Evolutionary conservation across 129 eudicot genomes (phyloP).

Genomic region (Tagetes erecta): DNA sequence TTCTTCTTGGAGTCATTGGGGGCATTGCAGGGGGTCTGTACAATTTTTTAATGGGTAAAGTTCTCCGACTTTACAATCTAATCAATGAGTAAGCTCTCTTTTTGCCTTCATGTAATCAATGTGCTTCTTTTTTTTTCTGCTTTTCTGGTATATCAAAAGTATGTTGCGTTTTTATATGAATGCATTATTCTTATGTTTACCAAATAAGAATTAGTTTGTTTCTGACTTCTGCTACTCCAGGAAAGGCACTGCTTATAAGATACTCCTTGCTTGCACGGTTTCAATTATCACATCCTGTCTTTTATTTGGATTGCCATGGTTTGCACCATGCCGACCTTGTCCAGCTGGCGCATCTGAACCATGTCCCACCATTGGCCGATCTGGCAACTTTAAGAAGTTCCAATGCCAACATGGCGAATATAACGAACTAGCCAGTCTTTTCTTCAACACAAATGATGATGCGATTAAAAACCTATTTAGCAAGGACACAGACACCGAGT

Average conservation of each 20-base stretch:
- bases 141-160: slow-evolving; percentile 5
- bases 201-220: slow-evolving; percentile 4
- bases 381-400: slow-evolving; percentile 86
- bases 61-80: slow-evolving; percentile 64
- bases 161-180: slow-evolving; percentile 7
- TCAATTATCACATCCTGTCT: slow-evolving; percentile 81
- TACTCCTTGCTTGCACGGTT: slow-evolving; percentile 68
- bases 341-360: slow-evolving; percentile 71
- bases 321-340: slow-evolving; percentile 78
- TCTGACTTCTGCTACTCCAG: slow-evolving; percentile 40
- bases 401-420: slow-evolving; percentile 78
- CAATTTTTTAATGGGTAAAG: slow-evolving; percentile 62
- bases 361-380: slow-evolving; percentile 89
- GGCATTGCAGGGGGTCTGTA: slow-evolving; percentile 77
- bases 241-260: slow-evolving; percentile 59
- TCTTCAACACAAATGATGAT: slow-evolving; percentile 92
- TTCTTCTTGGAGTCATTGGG: slow-evolving; percentile 77
- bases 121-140: background rate
- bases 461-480: slow-evolving; percentile 87
- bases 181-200: background rate
- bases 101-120: slow-evolving; percentile 11
- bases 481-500: slow-evolving; percentile 68
- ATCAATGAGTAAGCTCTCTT: slow-evolving; percentile 65
- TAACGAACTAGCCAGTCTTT: slow-evolving; percentile 88
- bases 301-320: slow-evolving; percentile 82